phyloP scores from a whole-genome alignment of 1,284 basidiomycete genomes.

The Prillingera fragicola region DNA sequence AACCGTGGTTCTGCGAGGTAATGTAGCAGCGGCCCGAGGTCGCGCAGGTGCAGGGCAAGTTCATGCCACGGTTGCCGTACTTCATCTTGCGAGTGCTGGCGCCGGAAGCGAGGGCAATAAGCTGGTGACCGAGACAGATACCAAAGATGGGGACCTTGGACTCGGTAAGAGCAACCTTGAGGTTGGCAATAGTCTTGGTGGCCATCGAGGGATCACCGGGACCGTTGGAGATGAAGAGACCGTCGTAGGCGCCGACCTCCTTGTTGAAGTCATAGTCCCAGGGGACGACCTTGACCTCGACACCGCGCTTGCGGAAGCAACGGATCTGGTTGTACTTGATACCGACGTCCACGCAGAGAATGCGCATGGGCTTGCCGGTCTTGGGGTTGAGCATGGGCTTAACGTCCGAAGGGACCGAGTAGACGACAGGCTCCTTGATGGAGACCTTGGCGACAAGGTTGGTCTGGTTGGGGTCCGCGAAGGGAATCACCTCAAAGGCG shows the following conservation, averaged over 20 bases:
- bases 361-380: slow-evolving; percentile 67
- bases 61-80: slow-evolving; percentile 98
- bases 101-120: slow-evolving; percentile 90
- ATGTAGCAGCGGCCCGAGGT: slow-evolving; percentile 96
- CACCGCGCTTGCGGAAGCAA: slow-evolving; percentile 87
- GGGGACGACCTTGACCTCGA: slow-evolving; percentile 95
- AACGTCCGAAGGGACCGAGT: slow-evolving; percentile 53
- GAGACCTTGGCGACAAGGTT: slow-evolving; percentile 93
- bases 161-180: slow-evolving; percentile 66
- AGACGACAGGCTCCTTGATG: slow-evolving; percentile 61
- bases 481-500: slow-evolving; percentile 74
- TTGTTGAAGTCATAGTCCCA: slow-evolving; percentile 89
- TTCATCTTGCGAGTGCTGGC: slow-evolving; percentile 97
- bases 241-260: slow-evolving; percentile 79
- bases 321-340: slow-evolving; percentile 99
- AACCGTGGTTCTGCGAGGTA: slow-evolving; percentile 99
- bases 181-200: slow-evolving; percentile 63
- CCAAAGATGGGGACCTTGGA: slow-evolving; percentile 88
- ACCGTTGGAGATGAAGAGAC: slow-evolving; percentile 95
- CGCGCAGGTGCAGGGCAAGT: slow-evolving; percentile 94
- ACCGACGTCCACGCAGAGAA: slow-evolving; percentile 91
- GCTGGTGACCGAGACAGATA: slow-evolving; percentile 97
- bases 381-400: slow-evolving; percentile 67
- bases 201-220: slow-evolving; percentile 94
- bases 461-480: slow-evolving; percentile 78